Conservation (phyloP, 2,329 filamentous ascomycete species). For the Alternaria longipes region DNA sequence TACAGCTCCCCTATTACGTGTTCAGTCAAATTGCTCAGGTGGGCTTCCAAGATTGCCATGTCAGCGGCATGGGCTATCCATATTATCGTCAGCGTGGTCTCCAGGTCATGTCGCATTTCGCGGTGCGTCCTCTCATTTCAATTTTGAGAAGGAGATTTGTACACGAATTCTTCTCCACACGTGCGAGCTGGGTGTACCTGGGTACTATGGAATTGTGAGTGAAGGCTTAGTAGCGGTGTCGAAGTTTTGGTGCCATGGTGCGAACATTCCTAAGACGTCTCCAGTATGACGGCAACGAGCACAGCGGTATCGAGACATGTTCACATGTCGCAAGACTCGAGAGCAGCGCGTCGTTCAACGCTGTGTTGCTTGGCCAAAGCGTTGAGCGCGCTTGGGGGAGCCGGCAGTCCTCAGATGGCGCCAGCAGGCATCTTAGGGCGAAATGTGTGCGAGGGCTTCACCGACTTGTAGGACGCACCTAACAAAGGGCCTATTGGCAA, state of each 20-base stretch:
- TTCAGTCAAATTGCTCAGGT: not conserved
- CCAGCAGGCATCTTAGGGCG: not conserved
- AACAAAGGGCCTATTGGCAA: constrained; percentile 1
- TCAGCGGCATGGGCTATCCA: not conserved
- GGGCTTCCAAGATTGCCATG: not conserved
- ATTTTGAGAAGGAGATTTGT: not conserved
- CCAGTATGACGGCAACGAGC: not conserved
- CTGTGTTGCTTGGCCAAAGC: constrained; percentile 1
- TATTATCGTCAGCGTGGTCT: not conserved
- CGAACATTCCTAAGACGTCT: not conserved
- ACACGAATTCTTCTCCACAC: not conserved
- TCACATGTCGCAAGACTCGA: constrained; percentile 6
- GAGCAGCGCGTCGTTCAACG: not conserved
- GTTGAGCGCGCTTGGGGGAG: constrained; percentile 4
- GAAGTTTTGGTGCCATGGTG: not conserved
- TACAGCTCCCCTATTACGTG: not conserved
- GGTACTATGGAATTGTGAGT: not conserved
- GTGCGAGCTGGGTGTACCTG: not conserved
- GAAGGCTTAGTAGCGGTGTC: not conserved
- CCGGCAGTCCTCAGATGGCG: not conserved
- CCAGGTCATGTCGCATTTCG: not conserved
- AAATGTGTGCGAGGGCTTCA: constrained; percentile 7
- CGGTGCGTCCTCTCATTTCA: not conserved
- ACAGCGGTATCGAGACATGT: not conserved
- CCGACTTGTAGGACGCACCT: constrained; percentile 1